Evolutionary conservation across 441 rosid species (phyloP).

Genomic region (Cnidoscolus chayamansa): DNA sequence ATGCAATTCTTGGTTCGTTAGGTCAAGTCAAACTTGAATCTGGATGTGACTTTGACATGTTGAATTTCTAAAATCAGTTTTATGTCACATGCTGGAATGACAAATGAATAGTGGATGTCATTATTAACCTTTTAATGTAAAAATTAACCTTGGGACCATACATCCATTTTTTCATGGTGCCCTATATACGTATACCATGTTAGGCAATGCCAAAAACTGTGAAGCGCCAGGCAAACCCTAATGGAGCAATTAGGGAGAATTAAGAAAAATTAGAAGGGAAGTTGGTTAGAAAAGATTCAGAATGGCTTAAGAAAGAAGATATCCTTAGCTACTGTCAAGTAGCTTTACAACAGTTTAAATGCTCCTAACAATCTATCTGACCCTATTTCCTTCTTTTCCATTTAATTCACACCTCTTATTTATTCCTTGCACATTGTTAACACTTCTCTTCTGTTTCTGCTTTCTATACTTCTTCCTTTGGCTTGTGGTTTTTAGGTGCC

Average conservation of each 20-base stretch:
- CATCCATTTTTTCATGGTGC: not conserved
- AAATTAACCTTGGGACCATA: not conserved
- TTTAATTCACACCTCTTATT: too few species aligned
- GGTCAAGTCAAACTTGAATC: not conserved
- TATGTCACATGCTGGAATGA: not conserved
- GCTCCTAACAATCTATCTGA: too few species aligned
- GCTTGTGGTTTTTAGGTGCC: conserved; percentile 4
- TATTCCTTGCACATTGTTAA: too few species aligned
- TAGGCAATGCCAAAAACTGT: not conserved
- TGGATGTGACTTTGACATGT: not conserved
- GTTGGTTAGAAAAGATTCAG: too few species aligned
- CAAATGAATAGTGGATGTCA: not conserved
- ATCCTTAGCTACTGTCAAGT: too few species aligned
- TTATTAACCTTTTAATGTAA: not conserved
- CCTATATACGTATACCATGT: not conserved
- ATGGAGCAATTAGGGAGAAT: too few species aligned
- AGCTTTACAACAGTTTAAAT: too few species aligned
- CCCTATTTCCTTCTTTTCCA: too few species aligned
- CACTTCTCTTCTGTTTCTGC: too few species aligned
- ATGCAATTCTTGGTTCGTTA: not conserved
- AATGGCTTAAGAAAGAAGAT: too few species aligned
- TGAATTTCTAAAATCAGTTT: not conserved
- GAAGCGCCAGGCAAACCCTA: not conserved
- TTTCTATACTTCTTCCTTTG: not conserved
- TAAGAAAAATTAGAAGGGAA: too few species aligned